A percentile compares a stretch with the other conserved stretches of the same genome.
phyloP scores from a whole-genome alignment of 1,284 basidiomycete species.

The Violaceomyces palustris region DNA sequence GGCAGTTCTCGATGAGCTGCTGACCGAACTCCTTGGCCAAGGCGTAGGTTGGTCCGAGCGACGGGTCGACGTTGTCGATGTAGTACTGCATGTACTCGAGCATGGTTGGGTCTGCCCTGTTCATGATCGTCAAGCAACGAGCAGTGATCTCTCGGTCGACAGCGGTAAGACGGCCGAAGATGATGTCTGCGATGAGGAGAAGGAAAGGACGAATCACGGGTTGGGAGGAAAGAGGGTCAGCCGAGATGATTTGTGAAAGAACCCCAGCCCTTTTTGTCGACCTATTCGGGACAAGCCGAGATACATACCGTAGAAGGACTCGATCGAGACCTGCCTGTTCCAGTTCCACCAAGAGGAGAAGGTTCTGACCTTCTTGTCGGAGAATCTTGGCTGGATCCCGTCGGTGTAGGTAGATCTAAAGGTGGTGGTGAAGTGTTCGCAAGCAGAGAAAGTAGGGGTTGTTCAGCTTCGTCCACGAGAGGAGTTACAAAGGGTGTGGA shows the following conservation, averaged over 20 bases:
- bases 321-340: slow-evolving; percentile 89
- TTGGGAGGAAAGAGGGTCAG: no score
- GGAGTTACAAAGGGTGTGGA: no score
- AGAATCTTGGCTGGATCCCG: slow-evolving; percentile 89
- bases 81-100: slow-evolving; percentile 86
- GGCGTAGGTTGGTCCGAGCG: slow-evolving; percentile 77
- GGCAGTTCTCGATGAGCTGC: slow-evolving; percentile 88
- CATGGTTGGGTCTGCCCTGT: slow-evolving; percentile 70
- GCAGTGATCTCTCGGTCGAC: slow-evolving; percentile 63
- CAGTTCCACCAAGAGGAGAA: slow-evolving; percentile 99
- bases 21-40: slow-evolving; percentile 95
- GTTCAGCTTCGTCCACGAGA: no score
- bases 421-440: no score
- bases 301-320: slow-evolving; percentile 90
- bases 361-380: slow-evolving; percentile 88
- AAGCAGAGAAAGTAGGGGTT: no score
- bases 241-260: no score
- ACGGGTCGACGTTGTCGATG: slow-evolving; percentile 74
- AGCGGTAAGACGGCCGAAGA: slow-evolving; percentile 80
- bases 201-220: not conserved
- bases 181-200: no score
- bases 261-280: not conserved
- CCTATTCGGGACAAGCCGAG: not conserved
- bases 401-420: slow-evolving; percentile 86
- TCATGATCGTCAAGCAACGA: slow-evolving; percentile 93